Conservation (phyloP, 164 flowering plant genomes). For the Akebia trifoliata region DNA sequence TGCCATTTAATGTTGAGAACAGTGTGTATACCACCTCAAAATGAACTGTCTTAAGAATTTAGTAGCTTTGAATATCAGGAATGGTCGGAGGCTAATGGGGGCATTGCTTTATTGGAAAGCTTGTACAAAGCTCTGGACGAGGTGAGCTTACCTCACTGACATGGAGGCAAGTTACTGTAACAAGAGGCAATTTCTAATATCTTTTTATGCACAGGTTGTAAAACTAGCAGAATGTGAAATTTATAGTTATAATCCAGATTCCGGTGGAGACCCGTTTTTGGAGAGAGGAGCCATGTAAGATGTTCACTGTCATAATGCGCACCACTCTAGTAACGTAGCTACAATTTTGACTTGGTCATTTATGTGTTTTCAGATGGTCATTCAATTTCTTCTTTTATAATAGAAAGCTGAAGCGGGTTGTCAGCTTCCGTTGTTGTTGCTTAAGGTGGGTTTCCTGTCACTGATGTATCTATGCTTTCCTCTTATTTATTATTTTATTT, state of each 20-base stretch:
- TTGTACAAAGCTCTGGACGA: conserved; percentile 79
- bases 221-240: conserved; percentile 82
- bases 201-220: conserved; percentile 65
- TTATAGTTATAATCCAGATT: conserved; percentile 73
- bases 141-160: conserved; percentile 32
- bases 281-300: conserved; percentile 88
- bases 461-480: no score
- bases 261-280: conserved; percentile 76
- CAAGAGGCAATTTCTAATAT: conserved; percentile 12
- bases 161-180: neutral
- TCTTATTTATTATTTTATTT: neutral
- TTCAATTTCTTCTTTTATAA: conserved; percentile 91
- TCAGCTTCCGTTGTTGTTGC: conserved; percentile 79
- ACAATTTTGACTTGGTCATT: conserved; percentile 1
- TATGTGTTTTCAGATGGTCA: conserved; percentile 69
- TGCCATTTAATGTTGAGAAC: neutral
- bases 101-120: conserved; percentile 51
- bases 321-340: neutral
- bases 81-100: conserved; percentile 63
- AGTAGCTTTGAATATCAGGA: conserved; percentile 37
- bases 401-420: conserved; percentile 79
- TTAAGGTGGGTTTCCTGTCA: conserved; percentile 49
- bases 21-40: no score
- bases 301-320: neutral
- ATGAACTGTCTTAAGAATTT: neutral